These are phyloP conservation scores for Aureobasidium sp. DNA, from an alignment of 2,329 filamentous ascomycete genomes.

Conservation along the genomic window DNA sequence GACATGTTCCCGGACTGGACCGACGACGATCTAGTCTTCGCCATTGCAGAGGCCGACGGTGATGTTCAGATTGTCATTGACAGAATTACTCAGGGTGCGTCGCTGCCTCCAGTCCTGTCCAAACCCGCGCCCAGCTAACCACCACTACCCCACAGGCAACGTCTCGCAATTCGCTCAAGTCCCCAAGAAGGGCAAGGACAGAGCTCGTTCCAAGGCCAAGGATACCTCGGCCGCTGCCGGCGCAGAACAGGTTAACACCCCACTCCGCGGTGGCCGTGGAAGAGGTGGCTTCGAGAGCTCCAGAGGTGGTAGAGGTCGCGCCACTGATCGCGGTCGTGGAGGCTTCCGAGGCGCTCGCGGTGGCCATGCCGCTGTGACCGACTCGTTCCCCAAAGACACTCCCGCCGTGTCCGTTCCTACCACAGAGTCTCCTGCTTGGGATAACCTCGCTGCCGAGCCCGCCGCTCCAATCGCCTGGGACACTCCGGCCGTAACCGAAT, in stretches of 20 bases:
- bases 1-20: slow-evolving; percentile 96
- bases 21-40: slow-evolving; percentile 87
- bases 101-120: not conserved
- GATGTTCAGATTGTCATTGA: slow-evolving; percentile 64
- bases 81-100: slow-evolving; percentile 69
- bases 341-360: slow-evolving; percentile 52
- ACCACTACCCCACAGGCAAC: slow-evolving; percentile 45
- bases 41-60: slow-evolving; percentile 78
- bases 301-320: slow-evolving; percentile 56
- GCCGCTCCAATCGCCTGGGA: slow-evolving; percentile 22
- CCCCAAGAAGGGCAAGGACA: slow-evolving; percentile 63
- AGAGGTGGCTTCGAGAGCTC: slow-evolving; percentile 40
- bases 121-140: not conserved
- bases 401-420: slow-evolving; percentile 52
- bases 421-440: slow-evolving; percentile 59
- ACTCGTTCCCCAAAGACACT: slow-evolving; percentile 50
- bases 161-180: slow-evolving; percentile 81
- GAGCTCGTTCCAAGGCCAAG: slow-evolving; percentile 63
- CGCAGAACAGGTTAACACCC: slow-evolving; percentile 41
- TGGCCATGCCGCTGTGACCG: slow-evolving; percentile 49
- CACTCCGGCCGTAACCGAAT: slow-evolving; percentile 17
- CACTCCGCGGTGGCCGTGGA: slow-evolving; percentile 30
- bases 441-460: slow-evolving; percentile 31
- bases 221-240: slow-evolving; percentile 46
- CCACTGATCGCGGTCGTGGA: slow-evolving; percentile 47